Evolutionary conservation across 768 basidiomycete species (phyloP), one percentile per base, ranked within the genome.

Genomic region (Paxillus rubicundulus): DNA sequence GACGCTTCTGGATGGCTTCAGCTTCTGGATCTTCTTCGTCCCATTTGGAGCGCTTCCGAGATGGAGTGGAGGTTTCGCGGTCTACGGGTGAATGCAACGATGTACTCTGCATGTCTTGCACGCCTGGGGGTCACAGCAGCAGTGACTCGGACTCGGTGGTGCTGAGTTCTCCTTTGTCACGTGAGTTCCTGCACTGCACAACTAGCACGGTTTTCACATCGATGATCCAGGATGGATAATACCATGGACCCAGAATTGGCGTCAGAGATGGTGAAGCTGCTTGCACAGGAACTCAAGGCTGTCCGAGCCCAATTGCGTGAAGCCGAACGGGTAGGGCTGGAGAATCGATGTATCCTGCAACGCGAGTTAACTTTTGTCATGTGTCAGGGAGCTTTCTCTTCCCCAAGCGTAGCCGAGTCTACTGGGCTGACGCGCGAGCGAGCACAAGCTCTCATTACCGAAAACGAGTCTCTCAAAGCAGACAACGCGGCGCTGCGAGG

Each of bases 11-110:
- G 21, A 61, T 51, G 52, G 73, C 72, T 21, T 77, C 69, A 13
- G 64, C 73, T 20, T 74, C 72, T 5, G 77, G 74, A 21, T 83
- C 81, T n/a, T 70, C 70, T 34, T 66, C 61, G 42, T 78, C 77
- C 89, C 89, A 91, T 67, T 86, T 88, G 9, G 88, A 87, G n/a
- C 87, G 80, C 69, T 87, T 90, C 49, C 80, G 76, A 17, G 82
- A 81, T 4, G 84, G 82, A 0, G 84, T 82, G 18, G 79, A 79
- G 2, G 79, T 51, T 30, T 47, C 30, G 28, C 18, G 36, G 9
- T 74, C 73, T 50, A 72, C 61, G 34, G 45, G 52, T 37, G 52
- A 40, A 45, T 68, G 69, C 61, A 72, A 65, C 9, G 52, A 46
- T 33, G 48, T 50, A 18, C 27, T 42, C 10, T 58, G 50, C 53